Base-by-base conservation (phyloP, 2,329 filamentous ascomycete genomes). In the Arthroderma uncinatum region DNA sequence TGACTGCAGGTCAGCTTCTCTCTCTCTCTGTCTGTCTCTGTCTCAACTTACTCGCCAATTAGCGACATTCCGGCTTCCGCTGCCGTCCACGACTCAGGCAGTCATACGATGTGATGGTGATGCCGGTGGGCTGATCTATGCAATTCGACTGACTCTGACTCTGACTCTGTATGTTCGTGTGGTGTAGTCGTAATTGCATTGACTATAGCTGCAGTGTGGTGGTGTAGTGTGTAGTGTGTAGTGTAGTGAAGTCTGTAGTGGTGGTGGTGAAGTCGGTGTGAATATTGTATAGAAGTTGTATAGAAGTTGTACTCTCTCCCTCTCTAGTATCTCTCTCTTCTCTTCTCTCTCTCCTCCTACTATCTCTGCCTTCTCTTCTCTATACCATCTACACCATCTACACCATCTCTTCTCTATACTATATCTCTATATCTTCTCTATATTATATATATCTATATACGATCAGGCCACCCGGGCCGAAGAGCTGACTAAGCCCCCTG, bases 1-100 rank as follows among this genome's bases (percentile, higher is more conserved):
- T 82, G 79, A 67, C 79, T 81, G 53, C 9, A 48, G 9, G 44
- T 48, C 44, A 48, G 44, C 44, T 21, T 30, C 21, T 5, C 7
- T 30, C 40, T 48, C 42, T 48, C 23, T 12, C 7, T n/a, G 21
- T 48, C 21, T 28, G 33, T 48, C 21, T 48, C 23, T 21, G 5
- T 16, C 44, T 48, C 6, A 4, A 53, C 50, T 53, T 59, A 59
- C 58, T 59, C 55, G 50, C 56, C 58, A 37, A 57, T 53, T 39
- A 59, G 40, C 33, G 58, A 59, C 58, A 59, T 59, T 14, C 50
- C 50, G 50, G 34, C 47, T 6, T 28, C 30, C 47, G n/a, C n/a
- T n/a, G n/a, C n/a, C n/a, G 14, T 40, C 37, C 10, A n/a, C 10
- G 14, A 40, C 14, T 19, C 37, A 4, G n/a, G 37, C 10, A 19